These are phyloP conservation scores for Trichophyton rubrum DNA, from an alignment of 2,329 filamentous ascomycete species.

Conservation along the genomic window DNA sequence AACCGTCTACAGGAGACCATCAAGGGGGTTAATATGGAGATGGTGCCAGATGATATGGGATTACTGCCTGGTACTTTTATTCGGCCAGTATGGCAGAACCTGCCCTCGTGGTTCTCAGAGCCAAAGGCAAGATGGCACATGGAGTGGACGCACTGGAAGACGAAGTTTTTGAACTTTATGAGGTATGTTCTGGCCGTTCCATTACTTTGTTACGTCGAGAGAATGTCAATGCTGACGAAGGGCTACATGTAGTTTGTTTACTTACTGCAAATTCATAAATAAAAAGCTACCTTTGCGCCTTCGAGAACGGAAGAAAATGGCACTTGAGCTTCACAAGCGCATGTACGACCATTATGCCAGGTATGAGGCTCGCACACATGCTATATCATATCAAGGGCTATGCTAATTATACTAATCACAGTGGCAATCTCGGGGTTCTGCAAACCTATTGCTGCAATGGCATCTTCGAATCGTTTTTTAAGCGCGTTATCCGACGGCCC, in stretches of 20 bases:
- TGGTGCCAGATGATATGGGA: conserved; percentile 26
- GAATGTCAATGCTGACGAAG: neutral
- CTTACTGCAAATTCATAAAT: conserved; percentile 24
- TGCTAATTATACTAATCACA: conserved; percentile 14
- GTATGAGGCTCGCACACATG: conserved; percentile 19
- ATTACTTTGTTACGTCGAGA: neutral
- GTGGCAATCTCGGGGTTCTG: conserved; percentile 25
- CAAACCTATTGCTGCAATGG: conserved; percentile 28
- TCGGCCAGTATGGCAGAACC: conserved; percentile 26
- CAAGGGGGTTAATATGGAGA: conserved; percentile 13
- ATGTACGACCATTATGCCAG: conserved; percentile 39
- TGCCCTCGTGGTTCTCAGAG: conserved; percentile 30
- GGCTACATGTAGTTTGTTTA: conserved; percentile 17
- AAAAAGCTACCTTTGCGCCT: conserved; percentile 25
- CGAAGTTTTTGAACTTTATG: conserved; percentile 22
- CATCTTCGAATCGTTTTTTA: conserved; percentile 24
- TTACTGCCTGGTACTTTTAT: conserved; percentile 34
- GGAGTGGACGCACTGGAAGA: conserved; percentile 31
- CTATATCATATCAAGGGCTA: neutral
- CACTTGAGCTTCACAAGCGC: conserved; percentile 30
- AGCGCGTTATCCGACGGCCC: conserved; percentile 26
- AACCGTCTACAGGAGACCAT: conserved; percentile 22
- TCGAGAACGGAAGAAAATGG: conserved; percentile 25
- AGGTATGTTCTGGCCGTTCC: conserved; percentile 19
- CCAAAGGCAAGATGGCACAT: conserved; percentile 26